Evolutionary conservation across 352 stramenopile species (phyloP), one percentile per base, ranked within the genome.

Genomic region (Phytophthora pluvialis): DNA sequence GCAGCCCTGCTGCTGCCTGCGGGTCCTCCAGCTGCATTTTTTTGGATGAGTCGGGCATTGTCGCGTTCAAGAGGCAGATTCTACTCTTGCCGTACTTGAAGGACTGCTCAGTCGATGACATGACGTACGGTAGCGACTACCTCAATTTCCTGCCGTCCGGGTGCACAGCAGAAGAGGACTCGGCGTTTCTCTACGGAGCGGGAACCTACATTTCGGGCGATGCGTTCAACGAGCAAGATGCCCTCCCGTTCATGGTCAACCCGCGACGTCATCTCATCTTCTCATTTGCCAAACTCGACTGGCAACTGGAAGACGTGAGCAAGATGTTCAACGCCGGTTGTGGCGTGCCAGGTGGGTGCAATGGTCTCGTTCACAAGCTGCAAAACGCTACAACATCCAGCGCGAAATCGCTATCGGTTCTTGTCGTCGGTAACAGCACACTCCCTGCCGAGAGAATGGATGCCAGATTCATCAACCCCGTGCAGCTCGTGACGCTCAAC

Each of bases 21-120:
- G 72, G 77, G 12, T 55, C 67, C 15, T 29, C 58, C 0, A 77
- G 64, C 55, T 86, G 74, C 49, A 65, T 81, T 10, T 86, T 86
- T 35, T 31, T 71, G 3, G 77, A 86, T 52, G 32, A 64, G 10
- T 77, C 72, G 2, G 46, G 58, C 1, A 64, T 75, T n/a, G 40
- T 73, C 21, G n/a, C 58, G 6, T 51, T 83, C 32, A 77, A 79
- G 29, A 66, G 66, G 25, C 67, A 83, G 56, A 59, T 86, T n/a
- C 25, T 69, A 11, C 44, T 81, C n/a, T 40, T 80, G 42, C 74
- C 77, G 15, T 86, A 80, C 60, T 40, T 71, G 44, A 68, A 67
- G 31, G 67, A 75, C 62, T 86, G 74, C 59, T 72, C 68, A 0
- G 44, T 83, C 8, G 55, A 48, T 0, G 39, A 72, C 38, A 63